Base-by-base conservation (phyloP, 345 rosid species). In the Eutrema yunnanense region DNA sequence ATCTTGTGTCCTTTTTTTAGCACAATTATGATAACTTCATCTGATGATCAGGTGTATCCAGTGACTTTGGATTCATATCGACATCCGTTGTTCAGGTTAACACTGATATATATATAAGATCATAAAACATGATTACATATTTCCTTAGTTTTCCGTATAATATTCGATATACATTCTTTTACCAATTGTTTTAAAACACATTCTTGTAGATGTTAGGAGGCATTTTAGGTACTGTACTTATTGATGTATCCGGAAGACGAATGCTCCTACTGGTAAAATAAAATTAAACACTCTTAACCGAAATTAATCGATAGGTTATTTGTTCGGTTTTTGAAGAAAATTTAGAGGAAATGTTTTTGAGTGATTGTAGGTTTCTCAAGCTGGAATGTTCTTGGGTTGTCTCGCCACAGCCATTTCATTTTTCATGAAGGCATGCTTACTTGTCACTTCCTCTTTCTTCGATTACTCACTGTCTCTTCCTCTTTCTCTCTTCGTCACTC, bases 321-420 rank as follows among this genome's bases (percentile, higher is more conserved):
- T 58, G 38, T 12, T 67, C 5, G 27, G 27, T 48, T 38, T 56
- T n/a, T 9, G 1, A 22, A 13, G 22, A 33, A 52, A 42, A 4
- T 26, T 43, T 10, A 52, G 22, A 22, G 34, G 48, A 10, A 1
- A 9, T 1, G 0, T 4, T 55, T 34, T 14, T 27, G 51, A 62
- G 51, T 55, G 30, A 32, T 43, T 71, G 55, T 70, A 90, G 96
- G 76, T 87, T 71, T 90, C 98, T 51, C 87, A 94, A 10, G 63
- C 73, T 14, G 94, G 98, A 75, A 83, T 89, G 71, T 90, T 96
- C 65, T 56, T 88, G 72, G 96, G 97, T 72, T 86, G 97, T 77
- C 56, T 90, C 64, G 82, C 90, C 3, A 73, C 80, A 2, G 85
- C 84, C 32, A 40, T 86, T 27, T 86, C 96, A 9, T 88, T 87